Evolutionary conservation across 1,284 basidiomycete genomes (phyloP), one percentile per base, ranked within the genome.

Genomic region (Ceratobasidium sp.): DNA sequence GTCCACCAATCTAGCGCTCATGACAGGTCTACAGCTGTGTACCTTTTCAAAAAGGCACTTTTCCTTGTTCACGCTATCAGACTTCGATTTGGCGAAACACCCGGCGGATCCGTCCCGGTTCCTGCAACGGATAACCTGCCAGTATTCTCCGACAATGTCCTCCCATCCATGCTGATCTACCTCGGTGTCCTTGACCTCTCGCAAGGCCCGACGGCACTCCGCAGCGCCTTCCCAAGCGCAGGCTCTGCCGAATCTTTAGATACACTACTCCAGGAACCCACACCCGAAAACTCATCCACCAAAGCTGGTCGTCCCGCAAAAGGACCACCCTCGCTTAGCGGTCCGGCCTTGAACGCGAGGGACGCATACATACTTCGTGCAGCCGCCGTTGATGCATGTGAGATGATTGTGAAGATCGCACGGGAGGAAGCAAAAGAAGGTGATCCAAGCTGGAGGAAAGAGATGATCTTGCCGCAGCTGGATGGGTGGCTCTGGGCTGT

Each of bases 21-120:
- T 70, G 51, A 69, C 10, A n/a, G 46, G 78, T 28, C 28, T 81
- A 67, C 81, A 95, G 94, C 90, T 9, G 89, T 96, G 12, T 96
- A 95, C 84, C 90, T 95, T 83, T 95, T 95, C 88, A 97, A 96
- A 85, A 96, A 97, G 83, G 95, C 94, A 1, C 87, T 97, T 42
- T 95, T 96, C 84, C 89, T 97, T 56, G 86, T 96, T 56, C 90
- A 94, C 79, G 91, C 91, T 7, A 86, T 97, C 73, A 86, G 85
- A 23, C 84, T 92, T 53, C 90, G 93, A 51, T 93, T 95, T 85
- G 89, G 89, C 56, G 84, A 87, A 20, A 82, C 86, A 67, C 83
- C 89, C 44, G 23, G 42, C 15, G 39, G 40, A 46, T 55, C 71
- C 2, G 89, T 95, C 81, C 91, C 91, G 28, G 84, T 93, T 7